A percentile compares a stretch with the other conserved stretches of the same genome.
Conservation (phyloP, 495 filamentous ascomycete genomes). For the Penicillium pancosmium region DNA sequence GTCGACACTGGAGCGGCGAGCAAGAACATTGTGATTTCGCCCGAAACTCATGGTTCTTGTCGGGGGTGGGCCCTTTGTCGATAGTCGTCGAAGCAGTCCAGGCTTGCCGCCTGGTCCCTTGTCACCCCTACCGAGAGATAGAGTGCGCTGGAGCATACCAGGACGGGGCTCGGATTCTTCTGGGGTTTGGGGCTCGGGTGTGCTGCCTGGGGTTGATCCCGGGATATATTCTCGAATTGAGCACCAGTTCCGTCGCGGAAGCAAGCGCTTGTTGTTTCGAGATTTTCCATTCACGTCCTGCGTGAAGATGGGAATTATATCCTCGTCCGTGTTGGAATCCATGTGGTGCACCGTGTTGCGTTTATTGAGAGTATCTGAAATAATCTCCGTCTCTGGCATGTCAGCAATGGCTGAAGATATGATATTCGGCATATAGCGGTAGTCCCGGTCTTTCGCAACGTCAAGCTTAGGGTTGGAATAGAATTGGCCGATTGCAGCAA, state of each 20-base stretch:
- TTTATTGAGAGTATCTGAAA: constrained; percentile 91
- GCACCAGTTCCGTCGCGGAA: constrained; percentile 93
- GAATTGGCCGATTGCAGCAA: constrained; percentile 91
- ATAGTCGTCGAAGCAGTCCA: constrained; percentile 58
- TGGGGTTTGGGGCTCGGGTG: constrained; percentile 44
- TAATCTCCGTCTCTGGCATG: constrained; percentile 81
- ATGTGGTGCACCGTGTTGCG: constrained; percentile 89
- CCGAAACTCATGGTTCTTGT: constrained; percentile 47
- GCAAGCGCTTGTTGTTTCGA: constrained; percentile 87
- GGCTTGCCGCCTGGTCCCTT: constrained; percentile 33
- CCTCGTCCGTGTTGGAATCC: constrained; percentile 77
- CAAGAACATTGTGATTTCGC: constrained; percentile 19
- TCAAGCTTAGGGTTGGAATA: constrained; percentile 82
- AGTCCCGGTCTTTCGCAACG: constrained; percentile 80
- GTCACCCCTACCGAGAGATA: constrained; percentile 65
- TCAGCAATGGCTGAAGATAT: constrained; percentile 93
- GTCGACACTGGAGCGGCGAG: constrained; percentile 45
- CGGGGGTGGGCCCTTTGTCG: constrained; percentile 43
- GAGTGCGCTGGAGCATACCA: constrained; percentile 56
- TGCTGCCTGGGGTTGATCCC: constrained; percentile 68
- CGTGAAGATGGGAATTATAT: constrained; percentile 90
- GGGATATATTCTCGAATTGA: constrained; percentile 82
- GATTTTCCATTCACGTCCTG: constrained; percentile 86
- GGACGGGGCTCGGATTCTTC: constrained; percentile 45
- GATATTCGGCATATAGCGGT: constrained; percentile 90